Percentiles rank a stretch among this genome's conserved stretches.
Conservation (phyloP, 257 asterid species). For the Petunia axillaris region DNA sequence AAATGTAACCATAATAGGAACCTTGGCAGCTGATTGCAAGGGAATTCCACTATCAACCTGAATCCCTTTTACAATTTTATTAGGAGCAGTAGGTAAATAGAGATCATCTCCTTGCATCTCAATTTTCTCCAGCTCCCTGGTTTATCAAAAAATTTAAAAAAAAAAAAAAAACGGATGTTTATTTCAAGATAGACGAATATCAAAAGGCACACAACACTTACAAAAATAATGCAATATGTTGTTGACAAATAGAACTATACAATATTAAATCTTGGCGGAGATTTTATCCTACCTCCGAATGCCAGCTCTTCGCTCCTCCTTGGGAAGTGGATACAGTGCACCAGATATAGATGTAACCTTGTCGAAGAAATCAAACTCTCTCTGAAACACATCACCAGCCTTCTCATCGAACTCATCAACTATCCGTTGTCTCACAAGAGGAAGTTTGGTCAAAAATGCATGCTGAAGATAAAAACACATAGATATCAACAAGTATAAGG, state of each 20-base stretch:
- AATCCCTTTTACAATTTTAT: slow-evolving; percentile 86
- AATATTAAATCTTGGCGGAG: slow-evolving; percentile 29
- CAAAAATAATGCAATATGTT: neutral
- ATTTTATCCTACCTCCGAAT: slow-evolving; percentile 67
- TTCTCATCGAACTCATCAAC: slow-evolving; percentile 76
- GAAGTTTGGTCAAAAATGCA: slow-evolving; percentile 79
- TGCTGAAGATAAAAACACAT: slow-evolving; percentile 55
- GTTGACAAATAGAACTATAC: slow-evolving; percentile 6
- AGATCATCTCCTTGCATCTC: slow-evolving; percentile 86
- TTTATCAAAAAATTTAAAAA: slow-evolving; percentile 26
- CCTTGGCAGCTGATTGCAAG: slow-evolving; percentile 99
- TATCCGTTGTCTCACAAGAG: slow-evolving; percentile 79
- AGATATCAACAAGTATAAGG: neutral
- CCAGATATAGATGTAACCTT: slow-evolving; percentile 98
- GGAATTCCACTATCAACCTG: slow-evolving; percentile 96
- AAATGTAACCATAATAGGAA: slow-evolving; percentile 98
- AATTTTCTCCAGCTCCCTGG: slow-evolving; percentile 94
- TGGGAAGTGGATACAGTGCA: slow-evolving; percentile 85
- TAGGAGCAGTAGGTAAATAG: slow-evolving; percentile 94
- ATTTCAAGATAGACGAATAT: neutral
- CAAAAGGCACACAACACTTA: neutral
- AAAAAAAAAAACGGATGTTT: neutral
- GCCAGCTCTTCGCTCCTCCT: slow-evolving; percentile 96
- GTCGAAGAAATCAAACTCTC: slow-evolving; percentile 98
- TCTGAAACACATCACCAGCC: slow-evolving; percentile 73